A percentile compares a stretch with the other conserved stretches of the same genome.
These are phyloP conservation scores for Pyracantha coccinea DNA, from an alignment of 331 rosid species.

Conservation along the genomic window DNA sequence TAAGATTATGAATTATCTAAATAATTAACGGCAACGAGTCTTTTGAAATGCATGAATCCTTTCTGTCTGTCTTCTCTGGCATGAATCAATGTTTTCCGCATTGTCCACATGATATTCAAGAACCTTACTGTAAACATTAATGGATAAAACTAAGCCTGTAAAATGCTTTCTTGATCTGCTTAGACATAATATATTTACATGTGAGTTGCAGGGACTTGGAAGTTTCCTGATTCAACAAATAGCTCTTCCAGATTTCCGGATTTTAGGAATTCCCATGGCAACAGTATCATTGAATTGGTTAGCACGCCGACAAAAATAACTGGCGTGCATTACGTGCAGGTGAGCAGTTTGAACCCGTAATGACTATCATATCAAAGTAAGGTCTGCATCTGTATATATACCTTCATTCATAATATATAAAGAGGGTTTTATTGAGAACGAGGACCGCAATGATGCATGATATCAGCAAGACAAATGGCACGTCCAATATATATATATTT, in stretches of 20 bases:
- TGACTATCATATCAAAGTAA: conserved; percentile 16
- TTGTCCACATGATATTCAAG: neutral
- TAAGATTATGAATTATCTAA: neutral
- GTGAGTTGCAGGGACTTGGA: conserved; percentile 74
- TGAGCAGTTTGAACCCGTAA: conserved; percentile 24
- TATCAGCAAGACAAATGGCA: neutral
- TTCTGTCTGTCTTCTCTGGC: neutral
- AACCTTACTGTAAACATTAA: neutral
- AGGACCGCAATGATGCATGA: neutral
- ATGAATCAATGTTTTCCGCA: neutral
- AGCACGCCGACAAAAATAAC: conserved; percentile 81
- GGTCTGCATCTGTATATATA: neutral
- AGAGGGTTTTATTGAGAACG: neutral
- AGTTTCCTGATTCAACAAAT: conserved; percentile 57
- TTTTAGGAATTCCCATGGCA: conserved; percentile 63
- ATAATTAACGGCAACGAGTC: neutral
- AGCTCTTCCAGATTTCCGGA: conserved; percentile 76
- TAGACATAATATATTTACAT: conserved; percentile 12
- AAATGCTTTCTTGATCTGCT: conserved; percentile 14
- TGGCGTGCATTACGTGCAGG: conserved; percentile 93
- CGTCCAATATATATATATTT: neutral
- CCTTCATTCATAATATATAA: neutral
- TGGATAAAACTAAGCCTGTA: neutral
- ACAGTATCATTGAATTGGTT: conserved; percentile 68
- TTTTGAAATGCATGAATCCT: neutral